Evolutionary conservation across 768 basidiomycete species (phyloP), one percentile per base, ranked within the genome.

Genomic region (Rubroboletus satanas): DNA sequence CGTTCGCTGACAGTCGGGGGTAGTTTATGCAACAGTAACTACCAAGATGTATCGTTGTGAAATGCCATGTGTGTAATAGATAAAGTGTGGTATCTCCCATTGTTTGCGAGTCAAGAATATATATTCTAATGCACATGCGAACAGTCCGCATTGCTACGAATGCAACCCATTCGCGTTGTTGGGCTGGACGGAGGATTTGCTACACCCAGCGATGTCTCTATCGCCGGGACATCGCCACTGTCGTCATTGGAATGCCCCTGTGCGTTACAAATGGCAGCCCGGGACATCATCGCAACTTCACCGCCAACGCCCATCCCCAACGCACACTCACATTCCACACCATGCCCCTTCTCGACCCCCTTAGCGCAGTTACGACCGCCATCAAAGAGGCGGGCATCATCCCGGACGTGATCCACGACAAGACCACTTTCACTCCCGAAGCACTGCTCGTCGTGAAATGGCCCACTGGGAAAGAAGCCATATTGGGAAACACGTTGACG

Each of bases 401-500:
- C 39, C 66, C 73, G 0, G 71, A 73, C 37, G 65, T 73, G 26
- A 59, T 74, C 26, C 58, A 66, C 4, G 55, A 49, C 37, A 57
- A 58, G 7, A 33, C 57, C 46, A 23, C 54, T 15, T 72, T 74
- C 55, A 52, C 12, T 38, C 69, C 71, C 4, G 59, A 63, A 35
- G 68, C 64, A 0, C 52, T 74, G 21, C 57, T 74, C 48, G 58
- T 62, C 37, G 56, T 67, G 21, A 62, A 56, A 49, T 70, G 71
- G 62, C 64, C 70, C 14, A 70, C 58, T 0, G 62, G 66, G 10
- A 68, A 70, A 44, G 68, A 72, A 52, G 68, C 68, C 26, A 54
- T 71, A 49, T 62, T 75, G 9, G 76, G 76, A 7, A 77, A 76
- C 56, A 66, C 66, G 28, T 57, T 77, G 32, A 66, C 66, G 12